Conservation (phyloP, 2,329 filamentous ascomycete species). For the Penicillium sp. region DNA sequence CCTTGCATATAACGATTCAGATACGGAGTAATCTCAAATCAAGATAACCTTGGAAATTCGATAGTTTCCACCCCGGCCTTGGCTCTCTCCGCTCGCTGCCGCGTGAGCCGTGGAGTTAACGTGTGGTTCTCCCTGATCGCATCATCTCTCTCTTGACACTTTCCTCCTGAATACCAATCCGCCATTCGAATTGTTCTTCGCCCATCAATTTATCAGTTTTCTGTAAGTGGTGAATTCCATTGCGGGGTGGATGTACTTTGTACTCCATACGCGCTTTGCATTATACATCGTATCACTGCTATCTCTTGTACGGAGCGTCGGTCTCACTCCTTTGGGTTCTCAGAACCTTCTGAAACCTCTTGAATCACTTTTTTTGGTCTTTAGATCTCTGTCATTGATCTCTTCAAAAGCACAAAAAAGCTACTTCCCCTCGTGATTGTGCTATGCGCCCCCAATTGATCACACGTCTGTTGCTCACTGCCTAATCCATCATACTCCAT, state of each 20-base stretch:
- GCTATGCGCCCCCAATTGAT: constrained; percentile 5
- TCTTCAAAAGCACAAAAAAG: background rate
- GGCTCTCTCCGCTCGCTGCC: constrained; percentile 12
- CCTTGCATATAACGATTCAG: background rate
- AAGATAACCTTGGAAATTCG: background rate
- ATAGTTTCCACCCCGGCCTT: constrained; percentile 6
- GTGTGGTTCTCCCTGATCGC: background rate
- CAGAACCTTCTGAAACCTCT: background rate
- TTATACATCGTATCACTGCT: background rate
- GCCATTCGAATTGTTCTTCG: too few species aligned
- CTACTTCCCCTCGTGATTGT: constrained; percentile 6
- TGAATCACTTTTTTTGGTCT: background rate
- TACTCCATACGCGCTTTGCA: background rate
- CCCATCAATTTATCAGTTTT: background rate
- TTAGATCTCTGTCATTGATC: background rate
- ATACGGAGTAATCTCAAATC: too few species aligned
- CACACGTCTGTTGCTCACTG: constrained; percentile 9
- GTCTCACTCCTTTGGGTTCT: background rate
- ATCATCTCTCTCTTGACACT: background rate
- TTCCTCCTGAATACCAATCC: background rate
- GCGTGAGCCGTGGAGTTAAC: constrained; percentile 7
- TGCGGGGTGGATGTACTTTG: background rate
- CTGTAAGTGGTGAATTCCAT: background rate
- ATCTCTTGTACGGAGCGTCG: background rate
- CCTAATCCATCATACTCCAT: constrained; percentile 4